Base-by-base conservation (phyloP, 805 yeast species). In the Komagataella phaffii region DNA sequence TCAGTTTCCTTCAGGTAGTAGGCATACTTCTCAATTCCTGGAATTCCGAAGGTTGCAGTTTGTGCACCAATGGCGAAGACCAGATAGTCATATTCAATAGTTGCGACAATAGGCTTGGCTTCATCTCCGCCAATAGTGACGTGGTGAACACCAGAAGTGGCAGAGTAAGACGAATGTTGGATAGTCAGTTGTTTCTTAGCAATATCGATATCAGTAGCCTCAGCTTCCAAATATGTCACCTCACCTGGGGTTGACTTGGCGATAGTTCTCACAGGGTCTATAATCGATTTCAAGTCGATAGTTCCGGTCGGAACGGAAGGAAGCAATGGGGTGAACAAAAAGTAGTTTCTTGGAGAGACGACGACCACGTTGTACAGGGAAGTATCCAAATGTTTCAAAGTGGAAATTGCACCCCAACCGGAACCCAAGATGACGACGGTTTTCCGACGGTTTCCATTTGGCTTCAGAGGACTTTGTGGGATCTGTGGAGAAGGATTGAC, bases 261-360 rank as follows among this genome's bases (percentile, higher is more conserved):
- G 61, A 90, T 84, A 51, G 86, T 74, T 69, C 96, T 80, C 52
- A 91, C 88, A 36, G 97, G 96, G 67, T 90, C 97, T 69, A 88
- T 85, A 64, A 90, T 90, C 21, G 97, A 90, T 67, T 93, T 87
- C 57, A 79, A 68, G 62, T 88, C 96, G 54, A 88, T 81, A 50
- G 96, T 86, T 57, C 97, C 97, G 44, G 96, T 90, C 53, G 97
- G 95, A 58, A 91, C 86, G 23, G 96, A 86, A 48, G 98, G 97
- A 60, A 90, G 75, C 64, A 90, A 73, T n/a, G 98, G 97, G 53
- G 98, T 90, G 76, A 91, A 90, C 61, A 90, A 74, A 71, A 90
- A 89, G 74, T 88, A 91, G 75, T 90, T 91, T 73, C 97, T 81
- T 56, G 98, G 97, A 46, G 96, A 88, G 48, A 90, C 85, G 52